Evolutionary conservation across 2,329 filamentous ascomycete genomes (phyloP), one percentile per base, ranked within the genome.

Genomic region (Xylariaceae sp.): DNA sequence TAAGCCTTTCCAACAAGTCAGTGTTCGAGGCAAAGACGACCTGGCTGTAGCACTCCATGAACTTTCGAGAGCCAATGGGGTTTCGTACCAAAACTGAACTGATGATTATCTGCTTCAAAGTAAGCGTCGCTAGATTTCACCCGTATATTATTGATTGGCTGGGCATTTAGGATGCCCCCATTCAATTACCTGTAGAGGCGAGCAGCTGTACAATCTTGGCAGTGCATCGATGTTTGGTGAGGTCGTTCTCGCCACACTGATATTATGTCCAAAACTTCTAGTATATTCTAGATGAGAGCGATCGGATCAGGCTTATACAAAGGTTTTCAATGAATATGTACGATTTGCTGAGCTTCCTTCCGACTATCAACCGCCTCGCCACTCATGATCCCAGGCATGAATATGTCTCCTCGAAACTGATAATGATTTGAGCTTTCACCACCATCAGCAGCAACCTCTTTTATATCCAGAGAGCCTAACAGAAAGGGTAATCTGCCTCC

Each of bases 1-100:
- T 21, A 59, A 66, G 0, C 76, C 78, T 0, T 81, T 81, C 37
- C 70, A 71, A 37, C 56, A 69, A 3, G 15, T 37, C 13, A 46
- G 18, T 23, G 23, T 27, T 4, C 27, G 33, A 26, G 8, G 9
- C 4, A 40, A 32, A 5, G 36, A 61, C 16, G 53, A 60, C 27
- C 10, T 64, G n/a, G 48, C 55, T 1, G 43, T 36, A 26, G 57
- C 54, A 10, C 55, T 57, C 23, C 18, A 57, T 18, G 32, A 53
- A 27, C 42, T 64, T 20, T 57, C 56, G 9, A 57, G 45, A 39
- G 27, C 24, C 4, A 56, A 42, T 54, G 52, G 54, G 49, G 44
- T 2, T 61, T 61, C 32, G 16, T 18, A 13, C n/a, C 43, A 1
- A 55, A 35, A 15, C 8, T 56, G 6, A 41, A 42, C 4, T 27